A percentile compares a stretch with the other conserved stretches of the same genome.
Evolutionary conservation across 148 eudicot genomes (phyloP).

Genomic region (Amaranthus palmeri): DNA sequence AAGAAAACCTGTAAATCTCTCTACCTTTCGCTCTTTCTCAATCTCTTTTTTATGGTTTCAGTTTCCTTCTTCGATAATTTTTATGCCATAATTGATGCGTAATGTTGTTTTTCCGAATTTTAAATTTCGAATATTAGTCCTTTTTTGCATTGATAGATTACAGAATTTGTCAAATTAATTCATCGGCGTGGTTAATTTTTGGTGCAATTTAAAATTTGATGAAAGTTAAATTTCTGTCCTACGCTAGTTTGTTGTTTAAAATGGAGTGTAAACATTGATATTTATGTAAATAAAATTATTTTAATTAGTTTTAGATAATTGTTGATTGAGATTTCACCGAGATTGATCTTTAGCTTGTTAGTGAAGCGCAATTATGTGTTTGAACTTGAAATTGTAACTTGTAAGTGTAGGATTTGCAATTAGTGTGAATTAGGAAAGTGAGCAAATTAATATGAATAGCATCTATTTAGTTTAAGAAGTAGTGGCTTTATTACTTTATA

Average conservation of each 20-base stretch:
- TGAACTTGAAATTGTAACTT: background rate
- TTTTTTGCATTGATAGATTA: background rate
- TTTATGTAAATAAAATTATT: background rate
- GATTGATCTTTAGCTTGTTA: background rate
- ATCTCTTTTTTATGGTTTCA: background rate
- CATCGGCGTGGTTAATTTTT: background rate
- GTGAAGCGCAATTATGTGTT: background rate
- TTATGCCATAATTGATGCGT: background rate
- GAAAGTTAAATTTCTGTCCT: background rate
- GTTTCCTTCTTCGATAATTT: background rate
- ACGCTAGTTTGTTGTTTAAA: background rate
- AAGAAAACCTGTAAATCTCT: conserved; percentile 54
- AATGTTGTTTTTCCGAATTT: background rate
- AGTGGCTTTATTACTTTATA: too few species aligned
- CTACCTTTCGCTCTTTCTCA: conserved; percentile 10
- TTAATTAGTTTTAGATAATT: background rate
- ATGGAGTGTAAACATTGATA: background rate
- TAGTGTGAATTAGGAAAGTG: background rate
- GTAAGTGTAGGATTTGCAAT: background rate
- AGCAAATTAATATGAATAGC: too few species aligned
- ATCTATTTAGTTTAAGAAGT: too few species aligned
- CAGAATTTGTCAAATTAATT: background rate
- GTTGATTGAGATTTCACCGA: background rate
- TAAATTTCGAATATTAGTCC: background rate
- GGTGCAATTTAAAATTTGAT: background rate